phyloP scores from a whole-genome alignment of 441 rosid species.

The Bruguiera hainesii region DNA sequence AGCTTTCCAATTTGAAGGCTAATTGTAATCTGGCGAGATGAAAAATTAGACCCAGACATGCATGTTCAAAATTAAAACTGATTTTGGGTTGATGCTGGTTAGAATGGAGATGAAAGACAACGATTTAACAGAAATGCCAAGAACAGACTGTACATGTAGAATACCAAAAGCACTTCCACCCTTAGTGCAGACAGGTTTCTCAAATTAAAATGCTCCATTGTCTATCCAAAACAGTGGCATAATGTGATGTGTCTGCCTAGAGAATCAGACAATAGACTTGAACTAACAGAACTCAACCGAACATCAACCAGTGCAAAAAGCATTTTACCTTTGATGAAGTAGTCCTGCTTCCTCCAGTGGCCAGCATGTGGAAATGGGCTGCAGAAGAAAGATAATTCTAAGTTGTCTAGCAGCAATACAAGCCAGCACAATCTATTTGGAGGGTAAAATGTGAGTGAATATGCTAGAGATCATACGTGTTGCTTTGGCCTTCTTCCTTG shows the following conservation, averaged over 20 bases:
- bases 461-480: constrained; percentile 47
- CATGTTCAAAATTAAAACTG: background rate
- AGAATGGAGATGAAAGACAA: background rate
- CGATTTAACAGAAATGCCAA: background rate
- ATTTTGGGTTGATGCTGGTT: background rate
- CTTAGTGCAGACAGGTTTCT: background rate
- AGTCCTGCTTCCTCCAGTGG: constrained; percentile 42
- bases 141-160: background rate
- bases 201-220: background rate
- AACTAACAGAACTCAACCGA: background rate
- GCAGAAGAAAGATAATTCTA: constrained; percentile 27
- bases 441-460: constrained; percentile 8
- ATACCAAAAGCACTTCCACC: background rate
- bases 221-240: background rate
- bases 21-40: background rate
- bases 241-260: background rate
- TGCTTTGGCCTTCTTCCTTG: constrained; percentile 52
- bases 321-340: constrained; percentile 57
- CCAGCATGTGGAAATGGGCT: constrained; percentile 50
- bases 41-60: background rate
- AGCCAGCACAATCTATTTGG: constrained; percentile 11
- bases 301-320: constrained; percentile 14
- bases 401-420: background rate
- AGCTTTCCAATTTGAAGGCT: background rate
- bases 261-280: constrained; percentile 1